These are phyloP conservation scores for Hyparrhenia diplandra DNA, from an alignment of 176 grass and related monocot species.

Conservation along the genomic window DNA sequence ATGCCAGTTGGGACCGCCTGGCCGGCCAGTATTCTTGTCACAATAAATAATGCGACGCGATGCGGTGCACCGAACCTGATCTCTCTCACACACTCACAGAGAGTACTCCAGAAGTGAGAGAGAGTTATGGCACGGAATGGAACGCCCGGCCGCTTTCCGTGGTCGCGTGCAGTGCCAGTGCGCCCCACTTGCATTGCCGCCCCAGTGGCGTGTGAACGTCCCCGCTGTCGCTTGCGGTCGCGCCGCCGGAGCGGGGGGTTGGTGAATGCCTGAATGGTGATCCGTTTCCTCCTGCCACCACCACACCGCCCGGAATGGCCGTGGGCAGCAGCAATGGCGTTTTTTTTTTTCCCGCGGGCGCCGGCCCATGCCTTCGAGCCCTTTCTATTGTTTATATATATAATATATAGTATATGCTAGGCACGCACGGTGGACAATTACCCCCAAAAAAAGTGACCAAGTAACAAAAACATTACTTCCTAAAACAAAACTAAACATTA, in stretches of 20 bases:
- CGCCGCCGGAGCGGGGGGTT: neutral
- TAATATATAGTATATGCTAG: too few relatives aligned
- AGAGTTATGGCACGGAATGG: neutral
- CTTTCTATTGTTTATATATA: too few relatives aligned
- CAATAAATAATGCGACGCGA: too few relatives aligned
- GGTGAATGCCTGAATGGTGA: neutral
- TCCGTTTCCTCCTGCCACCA: neutral
- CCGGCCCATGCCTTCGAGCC: neutral
- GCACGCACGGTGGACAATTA: too few relatives aligned
- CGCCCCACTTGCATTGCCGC: neutral
- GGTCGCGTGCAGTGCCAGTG: neutral
- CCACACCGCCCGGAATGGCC: neutral
- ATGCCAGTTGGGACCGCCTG: neutral
- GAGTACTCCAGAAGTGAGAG: too few relatives aligned
- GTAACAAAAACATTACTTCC: too few relatives aligned
- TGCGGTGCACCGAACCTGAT: neutral
- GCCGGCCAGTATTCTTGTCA: neutral
- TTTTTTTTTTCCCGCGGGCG: neutral
- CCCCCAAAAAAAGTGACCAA: too few relatives aligned
- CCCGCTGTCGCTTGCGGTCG: constrained; percentile 20
- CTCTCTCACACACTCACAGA: neutral
- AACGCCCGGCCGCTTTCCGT: neutral
- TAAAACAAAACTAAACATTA: too few relatives aligned
- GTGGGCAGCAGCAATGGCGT: neutral
- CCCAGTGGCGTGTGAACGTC: neutral